A percentile compares a stretch with the other conserved stretches of the same genome.
These are phyloP conservation scores for Tetrastigma voinierianum DNA, from an alignment of 164 flowering plant genomes.

Conservation along the genomic window DNA sequence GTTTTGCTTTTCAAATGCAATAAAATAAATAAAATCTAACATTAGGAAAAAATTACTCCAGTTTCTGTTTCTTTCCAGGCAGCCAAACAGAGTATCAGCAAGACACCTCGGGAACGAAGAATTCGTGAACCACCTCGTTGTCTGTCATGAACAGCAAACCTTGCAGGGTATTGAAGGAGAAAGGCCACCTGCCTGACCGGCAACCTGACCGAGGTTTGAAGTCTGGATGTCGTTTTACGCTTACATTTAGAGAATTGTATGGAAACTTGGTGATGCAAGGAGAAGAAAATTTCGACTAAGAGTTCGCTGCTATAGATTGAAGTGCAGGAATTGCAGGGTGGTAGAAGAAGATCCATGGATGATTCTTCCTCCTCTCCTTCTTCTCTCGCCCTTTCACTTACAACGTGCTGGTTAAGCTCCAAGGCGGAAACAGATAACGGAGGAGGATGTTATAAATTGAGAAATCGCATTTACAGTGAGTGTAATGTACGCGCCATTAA, in stretches of 20 bases:
- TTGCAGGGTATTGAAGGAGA: slow-evolving; percentile 45
- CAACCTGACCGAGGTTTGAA: slow-evolving; percentile 27
- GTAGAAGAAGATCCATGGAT: slow-evolving; percentile 36
- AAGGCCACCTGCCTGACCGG: slow-evolving; percentile 13
- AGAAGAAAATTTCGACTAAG: slow-evolving; percentile 11
- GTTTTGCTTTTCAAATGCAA: no score
- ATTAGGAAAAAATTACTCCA: neutral
- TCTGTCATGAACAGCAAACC: slow-evolving; percentile 82
- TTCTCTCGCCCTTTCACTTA: no score
- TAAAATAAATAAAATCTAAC: no score
- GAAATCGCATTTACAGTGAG: neutral
- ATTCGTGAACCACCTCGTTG: slow-evolving; percentile 77
- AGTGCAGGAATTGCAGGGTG: slow-evolving; percentile 28
- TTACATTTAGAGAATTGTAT: slow-evolving; percentile 10
- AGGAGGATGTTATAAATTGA: neutral
- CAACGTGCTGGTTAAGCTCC: neutral
- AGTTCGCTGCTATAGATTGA: slow-evolving; percentile 23
- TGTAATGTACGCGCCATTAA: neutral
- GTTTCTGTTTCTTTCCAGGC: neutral
- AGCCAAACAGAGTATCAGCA: neutral
- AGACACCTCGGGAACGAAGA: slow-evolving; percentile 83
- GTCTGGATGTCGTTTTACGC: slow-evolving; percentile 32
- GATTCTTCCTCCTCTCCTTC: slow-evolving; percentile 1
- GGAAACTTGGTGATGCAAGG: neutral
- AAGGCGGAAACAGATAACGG: neutral